Evolutionary conservation across 257 asterid species (phyloP).

Genomic region (Jaltomata sinuosa): DNA sequence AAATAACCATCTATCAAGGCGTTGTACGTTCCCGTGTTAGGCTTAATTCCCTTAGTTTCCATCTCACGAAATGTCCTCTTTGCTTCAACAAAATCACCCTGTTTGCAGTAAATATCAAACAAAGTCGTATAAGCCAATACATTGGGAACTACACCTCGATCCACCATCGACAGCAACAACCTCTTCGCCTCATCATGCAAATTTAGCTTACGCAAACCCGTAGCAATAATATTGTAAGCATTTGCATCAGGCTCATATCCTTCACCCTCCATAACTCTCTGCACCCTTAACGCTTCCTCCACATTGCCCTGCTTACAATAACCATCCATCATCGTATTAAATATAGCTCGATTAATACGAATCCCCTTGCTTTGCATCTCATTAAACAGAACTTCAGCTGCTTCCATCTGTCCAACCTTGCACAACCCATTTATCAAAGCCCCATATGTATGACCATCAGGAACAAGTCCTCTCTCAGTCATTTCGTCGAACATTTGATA

Average conservation of each 20-base stretch:
- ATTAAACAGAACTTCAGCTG: conserved; percentile 40
- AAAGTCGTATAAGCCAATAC: conserved; percentile 43
- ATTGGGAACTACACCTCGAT: conserved; percentile 43
- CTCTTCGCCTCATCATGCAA: conserved; percentile 52
- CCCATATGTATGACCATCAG: conserved; percentile 62
- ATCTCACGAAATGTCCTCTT: conserved; percentile 30
- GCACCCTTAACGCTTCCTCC: conserved; percentile 52
- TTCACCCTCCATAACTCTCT: conserved; percentile 53
- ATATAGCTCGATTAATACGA: conserved; percentile 41
- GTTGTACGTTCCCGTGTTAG: conserved; percentile 39
- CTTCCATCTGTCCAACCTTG: conserved; percentile 56
- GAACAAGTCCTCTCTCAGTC: conserved; percentile 48
- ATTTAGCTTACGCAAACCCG: conserved; percentile 45
- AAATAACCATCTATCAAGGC: conserved; percentile 52
- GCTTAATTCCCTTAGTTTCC: conserved; percentile 40
- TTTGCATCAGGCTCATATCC: conserved; percentile 61
- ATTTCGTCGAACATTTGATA: conserved; percentile 56
- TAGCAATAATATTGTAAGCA: conserved; percentile 50
- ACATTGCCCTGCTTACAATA: conserved; percentile 70
- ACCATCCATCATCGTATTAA: conserved; percentile 73
- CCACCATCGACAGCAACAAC: conserved; percentile 49
- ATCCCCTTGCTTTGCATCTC: conserved; percentile 81
- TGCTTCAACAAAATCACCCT: conserved; percentile 53
- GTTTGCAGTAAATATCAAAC: conserved; percentile 51
- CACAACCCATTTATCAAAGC: conserved; percentile 60